Evolutionary conservation across 169 alveolate genomes (phyloP).

Genomic region (Plasmodium inui): DNA sequence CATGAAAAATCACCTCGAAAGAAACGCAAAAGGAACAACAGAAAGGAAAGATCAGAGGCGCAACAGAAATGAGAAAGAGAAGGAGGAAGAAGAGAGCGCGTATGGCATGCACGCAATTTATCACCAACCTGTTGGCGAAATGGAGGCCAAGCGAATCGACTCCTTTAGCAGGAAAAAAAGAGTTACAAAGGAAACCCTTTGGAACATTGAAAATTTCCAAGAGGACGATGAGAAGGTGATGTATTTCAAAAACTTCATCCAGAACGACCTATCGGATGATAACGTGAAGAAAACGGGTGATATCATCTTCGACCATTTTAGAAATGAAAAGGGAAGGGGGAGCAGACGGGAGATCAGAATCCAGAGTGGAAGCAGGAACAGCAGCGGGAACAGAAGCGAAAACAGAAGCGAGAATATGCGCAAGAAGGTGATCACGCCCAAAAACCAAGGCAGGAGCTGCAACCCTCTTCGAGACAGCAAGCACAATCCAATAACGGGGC

Average conservation of each 20-base stretch:
- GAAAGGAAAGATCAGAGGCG: background rate
- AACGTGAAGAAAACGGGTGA: background rate
- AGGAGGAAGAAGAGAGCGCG: background rate
- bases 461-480: background rate
- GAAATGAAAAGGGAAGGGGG: background rate
- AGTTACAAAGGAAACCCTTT: slow-evolving; percentile 7
- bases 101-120: background rate
- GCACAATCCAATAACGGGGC: slow-evolving; percentile 42
- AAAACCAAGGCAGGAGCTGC: background rate
- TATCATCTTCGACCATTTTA: slow-evolving; percentile 20
- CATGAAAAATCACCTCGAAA: slow-evolving; percentile 21
- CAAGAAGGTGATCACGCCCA: background rate
- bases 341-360: background rate
- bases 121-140: background rate
- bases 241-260: background rate
- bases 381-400: background rate
- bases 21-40: slow-evolving; percentile 7
- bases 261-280: slow-evolving; percentile 26
- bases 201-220: slow-evolving; percentile 7
- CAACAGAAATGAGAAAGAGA: slow-evolving; percentile 15
- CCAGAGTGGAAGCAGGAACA: background rate
- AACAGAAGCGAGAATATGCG: background rate
- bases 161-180: slow-evolving; percentile 7
- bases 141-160: background rate
- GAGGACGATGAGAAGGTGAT: slow-evolving; percentile 10